phyloP scores from a whole-genome alignment of 192 early-diverging fungal species.

The Umbelopsis sp. region DNA sequence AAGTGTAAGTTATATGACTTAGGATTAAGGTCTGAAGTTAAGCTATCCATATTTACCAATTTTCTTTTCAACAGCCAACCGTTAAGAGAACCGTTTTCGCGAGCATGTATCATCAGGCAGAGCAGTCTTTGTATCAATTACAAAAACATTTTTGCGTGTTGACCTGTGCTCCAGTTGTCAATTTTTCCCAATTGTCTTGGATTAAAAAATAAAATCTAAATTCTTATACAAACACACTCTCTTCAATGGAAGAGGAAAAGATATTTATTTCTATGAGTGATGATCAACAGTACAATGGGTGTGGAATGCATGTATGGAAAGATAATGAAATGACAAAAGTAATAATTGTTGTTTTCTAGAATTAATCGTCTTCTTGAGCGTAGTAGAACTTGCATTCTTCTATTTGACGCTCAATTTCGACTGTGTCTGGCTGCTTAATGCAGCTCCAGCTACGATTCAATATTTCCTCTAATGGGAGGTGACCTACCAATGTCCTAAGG shows the following conservation, averaged over 20 bases:
- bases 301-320: neutral
- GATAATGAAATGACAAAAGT: neutral
- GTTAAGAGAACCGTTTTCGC: constrained; percentile 17
- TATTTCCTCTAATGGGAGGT: constrained; percentile 77
- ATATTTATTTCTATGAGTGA: neutral
- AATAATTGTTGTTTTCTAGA: neutral
- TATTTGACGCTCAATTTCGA: constrained; percentile 37
- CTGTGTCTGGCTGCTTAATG: constrained; percentile 47
- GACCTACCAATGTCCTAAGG: constrained; percentile 78
- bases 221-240: neutral
- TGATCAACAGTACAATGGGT: neutral
- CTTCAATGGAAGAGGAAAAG: neutral
- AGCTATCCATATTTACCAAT: neutral
- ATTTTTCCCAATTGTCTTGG: constrained; percentile 5
- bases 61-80: constrained; percentile 2
- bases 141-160: neutral
- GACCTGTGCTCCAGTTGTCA: constrained; percentile 5
- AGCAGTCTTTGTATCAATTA: neutral
- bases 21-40: too few species aligned
- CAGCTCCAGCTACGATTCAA: constrained; percentile 59
- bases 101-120: constrained; percentile 9
- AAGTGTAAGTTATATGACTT: constrained; percentile 46
- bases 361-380: constrained; percentile 36
- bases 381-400: constrained; percentile 37
- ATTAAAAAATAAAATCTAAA: constrained; percentile 16